Base-by-base conservation (phyloP, 2,329 filamentous ascomycete genomes). In the Colletotrichum costaricense region DNA sequence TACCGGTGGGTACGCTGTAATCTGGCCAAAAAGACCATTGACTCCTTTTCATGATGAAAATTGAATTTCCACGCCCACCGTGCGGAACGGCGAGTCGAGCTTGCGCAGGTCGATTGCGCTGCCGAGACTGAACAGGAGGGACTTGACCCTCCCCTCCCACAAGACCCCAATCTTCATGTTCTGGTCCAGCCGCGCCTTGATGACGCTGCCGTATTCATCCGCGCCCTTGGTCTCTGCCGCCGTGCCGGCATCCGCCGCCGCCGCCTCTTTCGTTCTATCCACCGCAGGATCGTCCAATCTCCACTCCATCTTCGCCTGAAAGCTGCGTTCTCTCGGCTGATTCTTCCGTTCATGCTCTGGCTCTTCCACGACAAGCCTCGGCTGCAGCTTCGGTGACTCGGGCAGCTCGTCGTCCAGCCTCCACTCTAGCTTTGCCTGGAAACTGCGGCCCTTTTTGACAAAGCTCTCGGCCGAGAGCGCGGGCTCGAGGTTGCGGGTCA, bases 121-220 rank as follows among this genome's bases (percentile, higher is more conserved):
- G 11, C 97, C 97, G 55, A 98, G 88, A 78, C 95, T 97, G 81
- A 98, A 97, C 70, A 99, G 88, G 72, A 99, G 85, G 76, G 97
- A 96, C 85, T 98, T 98, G 73, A 97, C 90, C 67, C 95, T 89
- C 2, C 96, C 95, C 81, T 98, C 96, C 96, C 97, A 99, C 26
- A 98, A 84, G 63, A 98, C 82, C 1, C 95, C 94, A 67, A 98
- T 91, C 76, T 93, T 92, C 85, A 95, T 92, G 76, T 95, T 93
- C 84, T 98, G 95, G 80, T 98, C 95, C 65, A 98, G 87, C 63
- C 94, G 90, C 57, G 95, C 93, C 83, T 98, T 99, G 76, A 99
- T 84, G 38, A 98, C 95, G 7, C 95, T 96, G 38, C 94, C 91
- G 72, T 94, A 93, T 75, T 93, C 91, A 28, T 94, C 90, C 54